A percentile compares a stretch with the other conserved stretches of the same genome.
Evolutionary conservation across 2,329 filamentous ascomycete species (phyloP).

Genomic region (Aspergillus sojae): DNA sequence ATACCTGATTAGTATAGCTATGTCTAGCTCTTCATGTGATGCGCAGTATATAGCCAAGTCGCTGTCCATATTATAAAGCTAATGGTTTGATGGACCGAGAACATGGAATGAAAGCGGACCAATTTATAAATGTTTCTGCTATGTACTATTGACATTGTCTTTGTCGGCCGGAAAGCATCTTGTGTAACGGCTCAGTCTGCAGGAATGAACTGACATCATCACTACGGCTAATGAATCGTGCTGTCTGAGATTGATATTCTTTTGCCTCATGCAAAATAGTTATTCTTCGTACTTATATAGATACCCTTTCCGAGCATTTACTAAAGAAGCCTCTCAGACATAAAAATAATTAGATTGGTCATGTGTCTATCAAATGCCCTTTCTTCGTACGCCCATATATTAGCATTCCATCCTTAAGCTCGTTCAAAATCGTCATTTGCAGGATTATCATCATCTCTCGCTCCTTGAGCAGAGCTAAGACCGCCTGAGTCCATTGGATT

Average conservation of each 20-base stretch:
- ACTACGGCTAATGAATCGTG: neutral
- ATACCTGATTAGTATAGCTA: neutral
- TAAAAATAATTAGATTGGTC: slow-evolving; percentile 12
- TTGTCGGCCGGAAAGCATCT: no score
- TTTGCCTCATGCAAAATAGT: neutral
- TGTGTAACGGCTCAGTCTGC: no score
- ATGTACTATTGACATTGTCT: no score
- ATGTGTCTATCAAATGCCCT: slow-evolving; percentile 25
- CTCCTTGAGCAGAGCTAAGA: slow-evolving; percentile 40
- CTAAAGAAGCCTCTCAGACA: slow-evolving; percentile 3
- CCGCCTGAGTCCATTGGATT: slow-evolving; percentile 57
- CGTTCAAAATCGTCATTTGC: slow-evolving; percentile 53
- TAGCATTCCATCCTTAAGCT: slow-evolving; percentile 30
- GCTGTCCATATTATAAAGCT: neutral
- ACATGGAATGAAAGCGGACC: neutral
- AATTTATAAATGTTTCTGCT: no score
- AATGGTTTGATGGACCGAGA: neutral
- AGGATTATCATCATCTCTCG: slow-evolving; percentile 35
- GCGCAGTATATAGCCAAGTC: neutral
- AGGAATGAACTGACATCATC: neutral
- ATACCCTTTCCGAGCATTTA: neutral
- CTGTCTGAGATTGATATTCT: neutral
- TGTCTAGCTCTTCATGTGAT: neutral
- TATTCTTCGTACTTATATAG: neutral
- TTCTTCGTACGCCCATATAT: slow-evolving; percentile 22